Conservation (phyloP, 2,329 filamentous ascomycete genomes). For the Davidsoniella virescens region DNA sequence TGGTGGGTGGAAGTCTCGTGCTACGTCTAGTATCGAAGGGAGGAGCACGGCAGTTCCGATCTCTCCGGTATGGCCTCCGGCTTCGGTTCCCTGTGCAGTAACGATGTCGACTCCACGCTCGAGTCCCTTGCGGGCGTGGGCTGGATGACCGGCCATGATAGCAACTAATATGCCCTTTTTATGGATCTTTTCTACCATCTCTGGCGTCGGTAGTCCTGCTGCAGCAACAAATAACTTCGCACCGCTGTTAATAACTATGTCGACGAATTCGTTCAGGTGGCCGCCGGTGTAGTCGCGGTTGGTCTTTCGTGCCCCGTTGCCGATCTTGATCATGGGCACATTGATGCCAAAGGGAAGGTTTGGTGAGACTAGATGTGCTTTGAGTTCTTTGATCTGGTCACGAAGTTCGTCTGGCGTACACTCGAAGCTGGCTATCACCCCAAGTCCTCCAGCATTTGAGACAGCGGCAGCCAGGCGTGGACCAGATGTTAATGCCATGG, state of each 20-base stretch:
- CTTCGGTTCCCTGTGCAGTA: slow-evolving; percentile 84
- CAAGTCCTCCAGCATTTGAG: slow-evolving; percentile 74
- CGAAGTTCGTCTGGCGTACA: slow-evolving; percentile 62
- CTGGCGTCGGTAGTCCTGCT: slow-evolving; percentile 66
- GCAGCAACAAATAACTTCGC: slow-evolving; percentile 75
- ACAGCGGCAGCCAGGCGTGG: slow-evolving; percentile 69
- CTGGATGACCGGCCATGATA: slow-evolving; percentile 95
- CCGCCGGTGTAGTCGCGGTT: slow-evolving; percentile 94
- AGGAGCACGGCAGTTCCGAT: slow-evolving; percentile 76
- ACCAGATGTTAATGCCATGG: slow-evolving; percentile 78
- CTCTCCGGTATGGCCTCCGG: slow-evolving; percentile 82
- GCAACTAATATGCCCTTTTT: slow-evolving; percentile 68
- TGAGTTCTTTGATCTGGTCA: slow-evolving; percentile 72
- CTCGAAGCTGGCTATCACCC: slow-evolving; percentile 55
- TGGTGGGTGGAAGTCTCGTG: slow-evolving; percentile 51
- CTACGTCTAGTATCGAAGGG: slow-evolving; percentile 74
- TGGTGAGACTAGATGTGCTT: slow-evolving; percentile 49
- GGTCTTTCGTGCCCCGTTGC: slow-evolving; percentile 67
- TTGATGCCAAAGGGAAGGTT: slow-evolving; percentile 78
- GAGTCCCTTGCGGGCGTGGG: slow-evolving; percentile 78
- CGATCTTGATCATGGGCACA: slow-evolving; percentile 78
- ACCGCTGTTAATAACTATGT: slow-evolving; percentile 71
- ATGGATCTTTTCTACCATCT: slow-evolving; percentile 62
- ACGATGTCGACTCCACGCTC: slow-evolving; percentile 78
- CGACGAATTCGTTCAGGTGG: slow-evolving; percentile 72